Percentiles rank a stretch among this genome's conserved stretches.
Conservation (phyloP, 441 rosid genomes). For the Adansonia rubrostipa region DNA sequence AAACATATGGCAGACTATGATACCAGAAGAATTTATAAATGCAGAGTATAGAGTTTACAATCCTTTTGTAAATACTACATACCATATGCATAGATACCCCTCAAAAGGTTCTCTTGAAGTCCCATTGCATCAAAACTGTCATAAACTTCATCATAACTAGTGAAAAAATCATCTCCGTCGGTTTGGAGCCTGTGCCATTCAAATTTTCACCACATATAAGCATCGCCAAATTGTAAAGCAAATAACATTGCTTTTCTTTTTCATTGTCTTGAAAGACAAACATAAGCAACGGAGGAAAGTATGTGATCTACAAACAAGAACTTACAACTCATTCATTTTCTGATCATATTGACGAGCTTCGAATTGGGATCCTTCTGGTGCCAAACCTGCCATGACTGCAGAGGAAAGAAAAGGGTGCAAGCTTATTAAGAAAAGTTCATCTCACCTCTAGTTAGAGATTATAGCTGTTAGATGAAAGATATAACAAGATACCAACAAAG, state of each 20-base stretch:
- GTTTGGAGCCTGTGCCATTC: constrained; percentile 33
- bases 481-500: not conserved
- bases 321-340: constrained; percentile 72
- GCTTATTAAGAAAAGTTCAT: not conserved
- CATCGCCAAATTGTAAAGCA: constrained; percentile 17
- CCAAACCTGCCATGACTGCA: constrained; percentile 75
- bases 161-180: constrained; percentile 58
- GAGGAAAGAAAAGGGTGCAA: not conserved
- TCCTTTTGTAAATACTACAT: constrained; percentile 6
- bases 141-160: constrained; percentile 55
- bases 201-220: constrained; percentile 13
- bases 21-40: not conserved
- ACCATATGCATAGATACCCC: constrained; percentile 73
- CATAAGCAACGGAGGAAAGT: not conserved
- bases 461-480: constrained; percentile 6
- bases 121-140: constrained; percentile 66
- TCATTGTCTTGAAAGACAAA: not conserved
- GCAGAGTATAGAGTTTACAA: not conserved
- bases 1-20: not conserved
- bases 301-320: not conserved
- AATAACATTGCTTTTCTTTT: not conserved
- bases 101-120: constrained; percentile 56
- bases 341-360: constrained; percentile 75
- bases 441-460: not conserved
- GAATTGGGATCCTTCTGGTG: constrained; percentile 77